These are phyloP conservation scores for Arthroderma sp. DNA, from an alignment of 2,329 filamentous ascomycete species.

Conservation along the genomic window DNA sequence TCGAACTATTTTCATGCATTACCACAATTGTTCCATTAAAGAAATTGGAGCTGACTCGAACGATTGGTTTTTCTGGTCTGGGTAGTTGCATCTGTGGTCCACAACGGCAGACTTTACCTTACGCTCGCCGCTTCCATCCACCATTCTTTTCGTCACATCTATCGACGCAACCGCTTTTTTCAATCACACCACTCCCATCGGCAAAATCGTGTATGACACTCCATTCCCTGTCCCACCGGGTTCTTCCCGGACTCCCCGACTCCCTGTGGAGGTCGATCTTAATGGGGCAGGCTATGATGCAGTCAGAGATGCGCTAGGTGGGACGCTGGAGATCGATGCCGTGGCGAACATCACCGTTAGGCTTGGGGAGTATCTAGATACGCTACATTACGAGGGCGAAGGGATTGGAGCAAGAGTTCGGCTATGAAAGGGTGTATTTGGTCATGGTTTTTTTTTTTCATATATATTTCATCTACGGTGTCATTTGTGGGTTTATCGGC, in stretches of 20 bases:
- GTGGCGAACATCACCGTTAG: slow-evolving; percentile 60
- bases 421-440: slow-evolving; percentile 13
- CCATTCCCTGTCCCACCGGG: slow-evolving; percentile 70
- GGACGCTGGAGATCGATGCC: slow-evolving; percentile 64
- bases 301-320: slow-evolving; percentile 65
- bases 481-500: neutral
- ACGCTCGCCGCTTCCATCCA: slow-evolving; percentile 60
- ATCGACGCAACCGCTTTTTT: slow-evolving; percentile 80
- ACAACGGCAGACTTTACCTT: slow-evolving; percentile 78
- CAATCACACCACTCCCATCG: slow-evolving; percentile 64
- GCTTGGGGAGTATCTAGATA: slow-evolving; percentile 62
- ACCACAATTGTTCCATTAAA: no score
- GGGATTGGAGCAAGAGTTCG: slow-evolving; percentile 56
- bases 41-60: no score
- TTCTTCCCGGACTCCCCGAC: slow-evolving; percentile 53
- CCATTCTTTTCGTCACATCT: slow-evolving; percentile 61
- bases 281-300: slow-evolving; percentile 72
- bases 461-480: slow-evolving; percentile 5
- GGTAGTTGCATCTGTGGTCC: slow-evolving; percentile 61
- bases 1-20: no score
- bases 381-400: slow-evolving; percentile 54
- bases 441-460: slow-evolving; percentile 3
- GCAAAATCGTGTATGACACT: slow-evolving; percentile 59
- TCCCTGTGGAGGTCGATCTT: slow-evolving; percentile 72
- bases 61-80: neutral